A percentile compares a stretch with the other conserved stretches of the same genome.
Evolutionary conservation across 768 basidiomycete species (phyloP).

Genomic region (Phaffia tasmanica): DNA sequence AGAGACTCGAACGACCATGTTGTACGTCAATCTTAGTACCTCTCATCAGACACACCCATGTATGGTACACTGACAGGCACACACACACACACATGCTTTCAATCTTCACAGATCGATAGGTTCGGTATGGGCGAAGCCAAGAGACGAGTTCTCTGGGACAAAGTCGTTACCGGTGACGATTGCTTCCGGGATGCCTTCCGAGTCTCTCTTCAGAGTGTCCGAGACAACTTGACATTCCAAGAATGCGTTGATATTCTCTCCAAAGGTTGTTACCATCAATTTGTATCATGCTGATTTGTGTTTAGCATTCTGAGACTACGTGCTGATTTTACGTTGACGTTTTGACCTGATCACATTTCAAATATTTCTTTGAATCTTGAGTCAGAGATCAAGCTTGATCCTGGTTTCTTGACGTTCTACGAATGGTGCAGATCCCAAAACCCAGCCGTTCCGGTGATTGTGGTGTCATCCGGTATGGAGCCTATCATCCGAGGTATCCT

Average conservation of each 20-base stretch:
- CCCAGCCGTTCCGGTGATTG: constrained; percentile 61
- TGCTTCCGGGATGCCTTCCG: constrained; percentile 22
- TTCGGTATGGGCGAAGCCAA: constrained; percentile 17
- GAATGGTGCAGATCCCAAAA: constrained; percentile 68
- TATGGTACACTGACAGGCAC: too few relatives aligned
- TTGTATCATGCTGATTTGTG: background rate
- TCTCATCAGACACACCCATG: background rate
- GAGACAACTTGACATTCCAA: background rate
- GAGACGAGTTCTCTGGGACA: constrained; percentile 19
- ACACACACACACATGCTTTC: background rate
- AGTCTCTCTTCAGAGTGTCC: constrained; percentile 7
- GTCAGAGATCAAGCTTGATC: constrained; percentile 61
- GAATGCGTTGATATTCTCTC: constrained; percentile 11
- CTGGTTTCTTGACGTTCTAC: constrained; percentile 80
- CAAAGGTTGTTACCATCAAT: constrained; percentile 10
- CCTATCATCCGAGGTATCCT: constrained; percentile 86
- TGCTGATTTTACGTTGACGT: background rate
- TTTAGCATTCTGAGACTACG: background rate
- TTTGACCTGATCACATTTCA: background rate
- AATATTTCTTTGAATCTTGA: background rate
- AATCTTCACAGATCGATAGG: background rate
- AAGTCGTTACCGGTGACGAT: constrained; percentile 24
- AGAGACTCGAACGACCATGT: constrained; percentile 10
- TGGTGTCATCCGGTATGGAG: constrained; percentile 91
- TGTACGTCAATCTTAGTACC: background rate